phyloP scores from a whole-genome alignment of 495 filamentous ascomycete species.

The Aspergillus bertholletiae region DNA sequence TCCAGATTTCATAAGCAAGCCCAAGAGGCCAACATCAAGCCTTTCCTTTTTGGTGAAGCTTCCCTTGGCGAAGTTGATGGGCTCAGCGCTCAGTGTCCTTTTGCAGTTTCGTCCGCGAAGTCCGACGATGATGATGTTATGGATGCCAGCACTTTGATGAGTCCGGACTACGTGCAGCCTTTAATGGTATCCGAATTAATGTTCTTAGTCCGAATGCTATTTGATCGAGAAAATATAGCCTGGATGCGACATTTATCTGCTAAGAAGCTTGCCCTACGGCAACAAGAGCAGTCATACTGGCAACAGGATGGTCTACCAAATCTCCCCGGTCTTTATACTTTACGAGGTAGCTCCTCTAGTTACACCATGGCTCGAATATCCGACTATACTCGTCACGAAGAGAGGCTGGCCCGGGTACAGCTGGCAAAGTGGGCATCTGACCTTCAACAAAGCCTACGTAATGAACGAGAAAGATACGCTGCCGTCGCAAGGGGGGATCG shows the following conservation, averaged over 20 bases:
- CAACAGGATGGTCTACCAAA: conserved; percentile 11
- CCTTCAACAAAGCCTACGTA: conserved; percentile 76
- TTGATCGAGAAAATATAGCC: conserved; percentile 75
- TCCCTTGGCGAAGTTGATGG: conserved; percentile 25
- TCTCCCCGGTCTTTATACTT: conserved; percentile 20
- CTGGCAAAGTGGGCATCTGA: conserved; percentile 89
- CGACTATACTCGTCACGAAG: conserved; percentile 68
- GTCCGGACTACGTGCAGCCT: conserved; percentile 85
- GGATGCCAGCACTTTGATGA: conserved; percentile 96
- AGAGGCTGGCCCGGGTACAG: conserved; percentile 71
- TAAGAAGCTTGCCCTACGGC: conserved; percentile 78
- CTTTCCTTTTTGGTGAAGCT: conserved; percentile 61
- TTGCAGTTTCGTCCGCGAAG: conserved; percentile 76
- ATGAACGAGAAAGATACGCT: conserved; percentile 77
- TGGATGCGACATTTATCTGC: conserved; percentile 85
- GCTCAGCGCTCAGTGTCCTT: conserved; percentile 47
- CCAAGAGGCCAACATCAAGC: conserved; percentile 55
- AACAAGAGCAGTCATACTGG: conserved; percentile 18
- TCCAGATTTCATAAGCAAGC: conserved; percentile 51
- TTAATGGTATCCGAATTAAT: conserved; percentile 73
- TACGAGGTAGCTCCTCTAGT: conserved; percentile 42
- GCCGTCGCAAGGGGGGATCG: conserved; percentile 67
- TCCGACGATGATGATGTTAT: conserved; percentile 80
- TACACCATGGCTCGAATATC: conserved; percentile 69
- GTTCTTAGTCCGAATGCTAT: conserved; percentile 66